Percentiles rank a stretch among this genome's conserved stretches.
phyloP scores from a whole-genome alignment of 2,329 filamentous ascomycete species.

The Madurella fahalii region DNA sequence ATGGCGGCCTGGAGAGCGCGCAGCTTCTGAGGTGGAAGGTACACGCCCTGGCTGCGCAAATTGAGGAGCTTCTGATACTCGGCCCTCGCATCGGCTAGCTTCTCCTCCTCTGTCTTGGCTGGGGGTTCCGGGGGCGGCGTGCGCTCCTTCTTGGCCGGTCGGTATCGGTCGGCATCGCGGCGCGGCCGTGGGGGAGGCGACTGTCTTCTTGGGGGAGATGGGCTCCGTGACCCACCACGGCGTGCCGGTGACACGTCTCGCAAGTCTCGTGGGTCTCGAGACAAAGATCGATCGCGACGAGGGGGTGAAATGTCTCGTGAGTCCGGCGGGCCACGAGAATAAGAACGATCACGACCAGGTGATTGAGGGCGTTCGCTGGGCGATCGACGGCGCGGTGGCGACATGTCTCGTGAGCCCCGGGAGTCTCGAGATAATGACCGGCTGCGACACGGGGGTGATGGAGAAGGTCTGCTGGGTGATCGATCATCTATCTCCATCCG shows the following conservation, averaged over 20 bases:
- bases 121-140: conserved; percentile 39
- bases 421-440: conserved; percentile 7
- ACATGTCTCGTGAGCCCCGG: conserved; percentile 2
- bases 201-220: conserved; percentile 11
- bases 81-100: conserved; percentile 82
- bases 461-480: conserved; percentile 12
- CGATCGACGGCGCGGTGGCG: conserved; percentile 12
- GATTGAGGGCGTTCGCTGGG: conserved; percentile 4
- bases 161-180: conserved; percentile 51
- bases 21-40: conserved; percentile 88
- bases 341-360: conserved; percentile 1
- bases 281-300: background rate
- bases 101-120: conserved; percentile 68
- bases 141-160: conserved; percentile 28
- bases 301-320: conserved; percentile 4
- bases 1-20: conserved; percentile 93
- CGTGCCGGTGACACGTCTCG: conserved; percentile 7
- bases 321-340: background rate
- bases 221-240: conserved; percentile 2
- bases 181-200: conserved; percentile 22
- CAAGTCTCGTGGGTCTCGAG: background rate
- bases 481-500: conserved; percentile 20
- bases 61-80: conserved; percentile 90
- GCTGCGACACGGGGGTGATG: conserved; percentile 13
- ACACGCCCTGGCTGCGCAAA: conserved; percentile 92